Percentiles rank a stretch among this genome's conserved stretches.
phyloP scores from a whole-genome alignment of 805 yeast species.

The Candida oleophila region DNA sequence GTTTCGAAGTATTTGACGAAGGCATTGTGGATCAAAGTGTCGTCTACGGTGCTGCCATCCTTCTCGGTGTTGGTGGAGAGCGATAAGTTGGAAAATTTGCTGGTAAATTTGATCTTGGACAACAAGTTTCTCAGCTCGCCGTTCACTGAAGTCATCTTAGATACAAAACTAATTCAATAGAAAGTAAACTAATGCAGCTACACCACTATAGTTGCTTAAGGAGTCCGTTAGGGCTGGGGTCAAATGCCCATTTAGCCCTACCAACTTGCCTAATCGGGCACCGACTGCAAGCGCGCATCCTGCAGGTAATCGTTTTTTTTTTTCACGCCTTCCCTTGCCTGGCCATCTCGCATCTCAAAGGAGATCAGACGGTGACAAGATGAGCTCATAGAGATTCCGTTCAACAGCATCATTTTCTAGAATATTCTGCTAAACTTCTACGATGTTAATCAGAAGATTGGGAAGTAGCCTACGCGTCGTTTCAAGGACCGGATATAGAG shows the following conservation, averaged over 20 bases:
- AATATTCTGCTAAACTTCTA: background rate
- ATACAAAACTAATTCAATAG: no score
- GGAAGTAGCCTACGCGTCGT: background rate
- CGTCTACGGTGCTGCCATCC: slow-evolving; percentile 38
- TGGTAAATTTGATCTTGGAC: slow-evolving; percentile 34
- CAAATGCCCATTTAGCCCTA: no score
- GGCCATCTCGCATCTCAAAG: background rate
- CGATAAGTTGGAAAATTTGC: slow-evolving; percentile 37
- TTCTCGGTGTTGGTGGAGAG: slow-evolving; percentile 30
- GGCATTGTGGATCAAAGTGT: slow-evolving; percentile 43
- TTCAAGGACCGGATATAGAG: background rate
- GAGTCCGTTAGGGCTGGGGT: no score
- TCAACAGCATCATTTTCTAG: background rate
- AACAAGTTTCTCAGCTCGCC: slow-evolving; percentile 18
- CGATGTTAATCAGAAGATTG: background rate
- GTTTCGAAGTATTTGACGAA: slow-evolving; percentile 38
- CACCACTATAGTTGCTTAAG: no score
- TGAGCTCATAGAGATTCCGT: background rate
- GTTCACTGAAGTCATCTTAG: background rate
- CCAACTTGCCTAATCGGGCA: background rate
- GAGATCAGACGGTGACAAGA: background rate
- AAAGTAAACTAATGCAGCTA: no score
- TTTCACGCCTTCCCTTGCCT: background rate
- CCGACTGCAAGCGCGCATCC: background rate
- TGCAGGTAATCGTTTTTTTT: background rate